Conservation (phyloP, 306 rosid species). For the Vigna unguiculata region DNA sequence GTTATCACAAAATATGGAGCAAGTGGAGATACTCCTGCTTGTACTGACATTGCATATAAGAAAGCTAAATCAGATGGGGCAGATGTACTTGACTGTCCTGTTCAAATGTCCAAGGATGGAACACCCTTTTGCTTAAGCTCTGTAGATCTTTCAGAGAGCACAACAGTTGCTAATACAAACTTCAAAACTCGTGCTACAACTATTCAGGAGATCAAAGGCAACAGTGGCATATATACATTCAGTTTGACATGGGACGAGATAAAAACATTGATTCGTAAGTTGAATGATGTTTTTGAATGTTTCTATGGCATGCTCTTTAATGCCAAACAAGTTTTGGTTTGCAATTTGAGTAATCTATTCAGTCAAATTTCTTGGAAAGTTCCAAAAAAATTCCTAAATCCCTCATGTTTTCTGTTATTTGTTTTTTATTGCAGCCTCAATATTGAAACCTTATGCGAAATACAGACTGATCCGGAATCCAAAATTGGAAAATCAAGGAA, state of each 20-base stretch:
- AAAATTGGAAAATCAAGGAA: constrained; percentile 55
- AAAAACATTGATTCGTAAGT: constrained; percentile 72
- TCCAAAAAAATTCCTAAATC: constrained; percentile 8
- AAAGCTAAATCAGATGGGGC: constrained; percentile 73
- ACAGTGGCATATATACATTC: constrained; percentile 78
- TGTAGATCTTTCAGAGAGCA: constrained; percentile 78
- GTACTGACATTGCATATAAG: constrained; percentile 69
- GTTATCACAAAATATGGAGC: constrained; percentile 86
- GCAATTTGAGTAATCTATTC: constrained; percentile 6
- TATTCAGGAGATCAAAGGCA: constrained; percentile 58
- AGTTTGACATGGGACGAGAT: constrained; percentile 79
- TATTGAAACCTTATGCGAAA: constrained; percentile 56
- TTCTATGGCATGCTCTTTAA: background rate
- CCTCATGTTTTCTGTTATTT: constrained; percentile 20
- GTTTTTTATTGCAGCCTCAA: constrained; percentile 61
- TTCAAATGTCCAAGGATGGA: constrained; percentile 84
- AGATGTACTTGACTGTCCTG: constrained; percentile 87
- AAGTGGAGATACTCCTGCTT: constrained; percentile 82
- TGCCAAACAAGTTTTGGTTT: background rate
- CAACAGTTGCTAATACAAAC: constrained; percentile 53
- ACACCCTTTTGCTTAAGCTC: constrained; percentile 81
- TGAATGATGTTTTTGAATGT: constrained; percentile 35
- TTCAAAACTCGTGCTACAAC: constrained; percentile 47
- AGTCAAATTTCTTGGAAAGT: constrained; percentile 11
- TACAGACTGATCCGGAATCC: constrained; percentile 69